Evolutionary conservation across 306 rosid species (phyloP), one percentile per base, ranked within the genome.

Genomic region (Astragalus membranaceus): DNA sequence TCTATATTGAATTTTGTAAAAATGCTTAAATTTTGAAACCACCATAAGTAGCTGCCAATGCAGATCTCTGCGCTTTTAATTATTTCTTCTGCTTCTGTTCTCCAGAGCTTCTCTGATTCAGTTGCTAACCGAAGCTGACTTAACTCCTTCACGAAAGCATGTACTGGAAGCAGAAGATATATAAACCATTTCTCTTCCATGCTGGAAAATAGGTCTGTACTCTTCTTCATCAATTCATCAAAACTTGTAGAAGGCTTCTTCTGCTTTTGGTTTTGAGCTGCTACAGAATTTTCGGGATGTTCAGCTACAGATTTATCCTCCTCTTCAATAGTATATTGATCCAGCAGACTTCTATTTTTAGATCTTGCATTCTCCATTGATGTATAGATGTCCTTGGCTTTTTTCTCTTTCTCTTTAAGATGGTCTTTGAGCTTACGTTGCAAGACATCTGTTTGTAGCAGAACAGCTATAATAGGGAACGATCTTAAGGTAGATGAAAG

Each of bases 101-200:
- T 73, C 88, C 85, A 80, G 29, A 26, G 20, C 29, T 48, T 56
- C 49, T 77, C 81, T 9, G 75, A 74, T 67, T 64, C 57, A 7
- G 71, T 74, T 64, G 70, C 74, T 15, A 78, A 37, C 16, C 4
- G 72, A 53, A 77, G 52, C 26, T 49, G 51, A 17, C 20, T 5
- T 39, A 80, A 48, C 10, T 80, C 81, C 10, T 64, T 60, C 39
- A 70, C 13, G 33, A 84, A 80, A 16, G 74, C 73, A 36, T 55
- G 52, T 32, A 80, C 52, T 6, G 59, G 58, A 52, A 55, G 37
- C 58, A 83, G 53, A 42, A 77, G 53, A 29, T 69, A 37, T 30
- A 63, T 37, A 5, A 52, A 63, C 53, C 36, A 12, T 54, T 44
- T 64, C 60, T 77, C 67, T 64, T 77, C 77, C 81, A 64, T 70